Evolutionary conservation across 306 rosid species (phyloP), one percentile per base, ranked within the genome.

Genomic region (Malus asiatica): DNA sequence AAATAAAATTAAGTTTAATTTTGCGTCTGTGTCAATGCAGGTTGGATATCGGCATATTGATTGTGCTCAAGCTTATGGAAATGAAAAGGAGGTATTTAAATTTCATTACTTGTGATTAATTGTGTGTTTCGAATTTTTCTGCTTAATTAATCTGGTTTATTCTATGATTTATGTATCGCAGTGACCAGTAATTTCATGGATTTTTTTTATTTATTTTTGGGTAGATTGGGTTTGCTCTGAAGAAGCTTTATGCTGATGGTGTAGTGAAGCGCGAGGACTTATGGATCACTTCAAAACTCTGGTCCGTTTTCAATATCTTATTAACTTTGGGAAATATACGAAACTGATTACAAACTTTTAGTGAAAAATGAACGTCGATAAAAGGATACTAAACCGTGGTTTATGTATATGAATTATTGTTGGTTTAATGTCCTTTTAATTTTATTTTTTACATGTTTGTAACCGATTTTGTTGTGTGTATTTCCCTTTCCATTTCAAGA

Each of bases 241-340:
- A 88, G 84, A 88, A 86, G 80, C 81, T 88, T 19, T 86, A 86
- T 77, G 84, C 78, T 42, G 90, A 84, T 58, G 96, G 90, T 29
- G 83, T 86, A 11, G 93, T 92, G 72, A 89, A 88, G 78, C 92
- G 92, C 38, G 89, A 83, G 78, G 93, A 88, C 9, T 48, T 86
- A 48, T 92, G 93, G 92, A 90, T 92, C 78, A 92, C 96, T 72
- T 90, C 96, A 27, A 92, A 92, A 83, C 93, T 92, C 69, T 87
- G 93, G 94, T 90, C 83, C 42, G 69, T 67, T 55, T 52, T 6
- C 23, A 25, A n/a, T 15, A 22, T 18, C 62, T 23, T 16, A 11
- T 29, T 44, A 23, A 70, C 64, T 11, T 19, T 19, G 3, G 1
- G 8, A 48, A 48, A 48, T 18, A 48, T 48, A 1, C 3, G 20